Evolutionary conservation across 768 basidiomycete genomes (phyloP), one percentile per base, ranked within the genome.

Genomic region (Tephrocybe sp.): DNA sequence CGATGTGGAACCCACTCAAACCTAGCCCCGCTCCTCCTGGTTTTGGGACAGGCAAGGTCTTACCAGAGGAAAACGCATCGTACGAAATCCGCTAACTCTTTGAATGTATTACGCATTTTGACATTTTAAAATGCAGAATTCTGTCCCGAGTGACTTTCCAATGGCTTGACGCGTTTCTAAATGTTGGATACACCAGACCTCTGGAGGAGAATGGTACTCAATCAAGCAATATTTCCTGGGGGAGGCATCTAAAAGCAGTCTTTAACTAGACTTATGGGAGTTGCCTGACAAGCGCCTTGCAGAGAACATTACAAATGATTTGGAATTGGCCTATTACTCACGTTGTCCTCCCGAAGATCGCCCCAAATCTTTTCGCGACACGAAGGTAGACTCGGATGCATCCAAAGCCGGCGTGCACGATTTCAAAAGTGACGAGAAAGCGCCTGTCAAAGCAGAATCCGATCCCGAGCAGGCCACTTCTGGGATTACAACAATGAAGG

Each of bases 161-260:
- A 18, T 80, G 79, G 79, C 62, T 83, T 6, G 68, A 62, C 30
- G 73, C 79, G 7, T 66, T 83, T 40, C 60, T 83, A 7, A 55
- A 61, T 17, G 78, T 80, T 26, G 80, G 80, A 21, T 81, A 70
- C 52, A 71, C 76, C 8, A 64, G 80, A 32, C 80, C 80, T 2
- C 53, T 81, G n/a, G 64, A 79, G 60, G 70, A 73, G 57, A 72
- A 79, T 48, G 80, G 80, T 76, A 45, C 6, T 61, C 51, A 51
- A 32, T 21, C 8, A 28, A 8, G 17, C 17, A 21, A 15, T 21
- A n/a, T 21, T 28, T 23, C 23, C 25, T n/a, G 14, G 20, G 14
- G 20, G 17, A 2, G n/a, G n/a, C n/a, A n/a, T n/a, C n/a, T n/a
- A n/a, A n/a, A n/a, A n/a, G n/a, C n/a, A n/a, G n/a, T n/a, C n/a